These are phyloP conservation scores for Saturnispora ahearnii DNA, from an alignment of 805 yeast genomes.

Conservation along the genomic window DNA sequence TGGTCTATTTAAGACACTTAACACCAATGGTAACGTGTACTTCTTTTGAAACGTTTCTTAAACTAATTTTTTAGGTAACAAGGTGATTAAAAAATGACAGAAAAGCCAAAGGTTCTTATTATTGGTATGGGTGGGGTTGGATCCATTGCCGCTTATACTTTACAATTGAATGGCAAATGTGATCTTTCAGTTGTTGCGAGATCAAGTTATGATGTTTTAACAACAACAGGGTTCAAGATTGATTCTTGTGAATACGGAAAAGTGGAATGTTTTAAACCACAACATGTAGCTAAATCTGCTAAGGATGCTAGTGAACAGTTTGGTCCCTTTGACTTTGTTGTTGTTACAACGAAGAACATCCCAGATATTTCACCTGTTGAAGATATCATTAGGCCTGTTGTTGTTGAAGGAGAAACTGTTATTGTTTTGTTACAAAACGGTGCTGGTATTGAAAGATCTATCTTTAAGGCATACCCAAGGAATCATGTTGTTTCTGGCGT, in stretches of 20 bases:
- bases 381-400: constrained; percentile 20
- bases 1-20: too few relatives aligned
- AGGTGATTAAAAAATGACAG: constrained; percentile 3
- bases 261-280: constrained; percentile 46
- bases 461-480: constrained; percentile 27
- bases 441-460: constrained; percentile 30
- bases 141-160: constrained; percentile 59
- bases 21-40: neutral
- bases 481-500: constrained; percentile 33
- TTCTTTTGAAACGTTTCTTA: neutral
- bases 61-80: too few relatives aligned
- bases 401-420: constrained; percentile 22
- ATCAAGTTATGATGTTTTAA: constrained; percentile 50
- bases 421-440: constrained; percentile 35
- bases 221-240: constrained; percentile 46
- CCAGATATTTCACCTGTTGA: constrained; percentile 53
- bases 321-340: constrained; percentile 43
- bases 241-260: constrained; percentile 57
- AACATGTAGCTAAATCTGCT: constrained; percentile 31
- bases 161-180: constrained; percentile 39
- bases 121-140: constrained; percentile 89
- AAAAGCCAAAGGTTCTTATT: constrained; percentile 38
- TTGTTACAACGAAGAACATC: constrained; percentile 54
- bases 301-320: constrained; percentile 36
- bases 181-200: constrained; percentile 56